Evolutionary conservation across 2,329 filamentous ascomycete species (phyloP), one percentile per base, ranked within the genome.

Genomic region (Pestalotiopsis fici): DNA sequence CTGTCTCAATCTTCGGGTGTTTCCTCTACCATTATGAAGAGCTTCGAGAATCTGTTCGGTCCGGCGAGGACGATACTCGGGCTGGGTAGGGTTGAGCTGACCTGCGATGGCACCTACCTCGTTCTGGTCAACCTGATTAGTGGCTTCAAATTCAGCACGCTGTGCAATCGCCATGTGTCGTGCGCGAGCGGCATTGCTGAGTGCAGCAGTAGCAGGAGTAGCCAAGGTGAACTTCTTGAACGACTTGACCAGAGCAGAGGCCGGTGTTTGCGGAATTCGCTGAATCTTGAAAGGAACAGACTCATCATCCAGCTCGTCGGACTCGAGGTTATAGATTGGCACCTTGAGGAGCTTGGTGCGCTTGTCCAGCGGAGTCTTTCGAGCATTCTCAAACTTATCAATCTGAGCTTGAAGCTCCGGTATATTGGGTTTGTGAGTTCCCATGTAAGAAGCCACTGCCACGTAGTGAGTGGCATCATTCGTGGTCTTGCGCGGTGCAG

Each of bases 151-250:
- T 15, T 35, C 21, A 12, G 2, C 31, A 13, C 21, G 23, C 15
- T 27, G 25, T 23, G 7, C 31, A 7, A 28, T 50, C 9, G 39
- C n/a, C 18, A 25, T 50, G 35, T 54, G 37, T 43, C 4, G 18
- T 3, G n/a, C 21, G 3, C 23, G 9, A 11, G 28, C 23, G 11
- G 54, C 64, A 21, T n/a, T 35, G 15, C 37, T 47, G 31, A 64
- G 59, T 4, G 9, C 27, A 55, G 64, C 57, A 9, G 64, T 68
- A 6, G 35, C 21, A 3, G 67, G 67, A 2, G 67, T 66, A 4
- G 35, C 59, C 21, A 65, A 54, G 4, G 62, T 47, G 15, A 65
- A 67, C 6, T 65, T 54, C 11, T 31, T 23, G 25, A 59, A 55
- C 21, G n/a, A 3, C 21, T 39, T 23, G 9, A 35, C 60, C 18